These are phyloP conservation scores for Colletotrichum sp. DNA, from an alignment of 2,329 filamentous ascomycete species.

Conservation along the genomic window DNA sequence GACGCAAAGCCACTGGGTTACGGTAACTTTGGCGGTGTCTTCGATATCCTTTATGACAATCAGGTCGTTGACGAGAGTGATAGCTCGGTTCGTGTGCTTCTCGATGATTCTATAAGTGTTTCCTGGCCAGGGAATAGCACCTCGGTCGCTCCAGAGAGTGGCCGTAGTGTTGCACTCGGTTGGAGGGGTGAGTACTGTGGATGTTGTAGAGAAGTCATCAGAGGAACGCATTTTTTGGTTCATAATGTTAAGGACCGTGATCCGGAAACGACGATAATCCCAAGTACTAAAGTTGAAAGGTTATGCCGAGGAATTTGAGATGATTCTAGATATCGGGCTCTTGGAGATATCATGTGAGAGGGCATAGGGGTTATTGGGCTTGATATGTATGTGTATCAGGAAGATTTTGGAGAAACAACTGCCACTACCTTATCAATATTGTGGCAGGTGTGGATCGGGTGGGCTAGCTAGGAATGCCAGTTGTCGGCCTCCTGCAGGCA, in stretches of 20 bases:
- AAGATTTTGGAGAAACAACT: too few relatives aligned
- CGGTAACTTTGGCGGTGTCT: neutral
- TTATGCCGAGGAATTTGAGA: too few relatives aligned
- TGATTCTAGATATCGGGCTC: too few relatives aligned
- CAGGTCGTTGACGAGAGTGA: conserved; percentile 3
- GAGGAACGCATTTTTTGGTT: neutral
- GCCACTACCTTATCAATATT: too few relatives aligned
- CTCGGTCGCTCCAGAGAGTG: neutral
- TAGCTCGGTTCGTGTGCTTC: neutral
- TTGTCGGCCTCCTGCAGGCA: neutral
- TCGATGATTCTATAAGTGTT: conserved; percentile 22
- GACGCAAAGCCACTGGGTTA: conserved; percentile 36
- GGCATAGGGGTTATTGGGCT: too few relatives aligned
- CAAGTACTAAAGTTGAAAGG: too few relatives aligned
- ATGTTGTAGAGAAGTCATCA: neutral
- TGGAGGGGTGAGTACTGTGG: neutral
- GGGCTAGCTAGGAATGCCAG: neutral
- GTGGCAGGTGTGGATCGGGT: neutral
- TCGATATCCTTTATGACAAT: neutral
- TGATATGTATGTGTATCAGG: too few relatives aligned
- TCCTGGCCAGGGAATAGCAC: conserved; percentile 22
- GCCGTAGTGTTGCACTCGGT: neutral
- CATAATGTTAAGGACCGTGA: neutral
- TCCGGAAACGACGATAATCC: too few relatives aligned
- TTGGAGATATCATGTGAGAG: too few relatives aligned